Percentiles rank a stretch among this genome's conserved stretches.
Evolutionary conservation across 2,329 filamentous ascomycete genomes (phyloP).

Genomic region (Thyridium curvatum): DNA sequence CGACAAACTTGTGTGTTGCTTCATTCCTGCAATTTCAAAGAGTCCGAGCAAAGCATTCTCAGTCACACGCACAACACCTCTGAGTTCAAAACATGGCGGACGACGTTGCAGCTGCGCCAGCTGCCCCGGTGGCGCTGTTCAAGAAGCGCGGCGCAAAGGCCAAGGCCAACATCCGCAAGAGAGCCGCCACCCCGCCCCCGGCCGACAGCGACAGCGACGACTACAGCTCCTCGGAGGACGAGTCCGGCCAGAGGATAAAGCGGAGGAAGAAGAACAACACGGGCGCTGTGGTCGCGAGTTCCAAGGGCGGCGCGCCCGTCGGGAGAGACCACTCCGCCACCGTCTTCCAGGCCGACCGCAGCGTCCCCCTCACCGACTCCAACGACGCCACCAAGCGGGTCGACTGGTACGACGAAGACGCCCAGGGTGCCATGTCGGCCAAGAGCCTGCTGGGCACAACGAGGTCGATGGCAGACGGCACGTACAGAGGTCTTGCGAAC

Average conservation of each 20-base stretch:
- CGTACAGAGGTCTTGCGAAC: constrained; percentile 70
- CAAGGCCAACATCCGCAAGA: constrained; percentile 74
- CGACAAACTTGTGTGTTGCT: no score
- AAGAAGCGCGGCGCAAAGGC: constrained; percentile 78
- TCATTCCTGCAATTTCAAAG: no score
- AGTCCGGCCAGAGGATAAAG: constrained; percentile 72
- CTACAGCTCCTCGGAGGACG: constrained; percentile 64
- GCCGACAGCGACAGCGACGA: constrained; percentile 50
- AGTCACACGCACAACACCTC: no score
- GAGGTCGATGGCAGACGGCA: constrained; percentile 50
- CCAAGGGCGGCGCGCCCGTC: constrained; percentile 33
- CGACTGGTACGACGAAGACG: constrained; percentile 83
- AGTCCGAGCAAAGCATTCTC: no score
- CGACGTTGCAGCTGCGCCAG: constrained; percentile 15
- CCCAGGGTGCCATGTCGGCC: constrained; percentile 34
- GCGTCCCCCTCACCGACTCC: constrained; percentile 53
- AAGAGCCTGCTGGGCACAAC: constrained; percentile 56
- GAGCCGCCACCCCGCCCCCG: constrained; percentile 70
- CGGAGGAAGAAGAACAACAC: constrained; percentile 63
- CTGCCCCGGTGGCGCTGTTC: constrained; percentile 61
- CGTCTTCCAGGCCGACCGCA: constrained; percentile 55
- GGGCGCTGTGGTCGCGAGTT: constrained; percentile 52
- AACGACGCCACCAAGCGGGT: constrained; percentile 87
- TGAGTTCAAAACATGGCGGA: neutral
- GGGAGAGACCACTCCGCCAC: constrained; percentile 42